These are phyloP conservation scores for Solanum etuberosum DNA, from an alignment of 257 asterid species.

Conservation along the genomic window DNA sequence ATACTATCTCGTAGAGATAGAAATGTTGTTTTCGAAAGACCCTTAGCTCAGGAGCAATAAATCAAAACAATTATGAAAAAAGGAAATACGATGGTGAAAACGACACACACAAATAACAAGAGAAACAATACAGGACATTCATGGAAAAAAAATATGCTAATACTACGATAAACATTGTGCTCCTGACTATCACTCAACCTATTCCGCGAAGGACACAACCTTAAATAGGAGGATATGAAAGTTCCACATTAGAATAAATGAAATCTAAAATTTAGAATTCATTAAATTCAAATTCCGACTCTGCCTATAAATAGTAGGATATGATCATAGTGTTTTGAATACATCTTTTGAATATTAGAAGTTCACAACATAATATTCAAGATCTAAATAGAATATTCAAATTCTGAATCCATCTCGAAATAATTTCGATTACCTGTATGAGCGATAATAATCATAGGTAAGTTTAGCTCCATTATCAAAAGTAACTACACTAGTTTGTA, in stretches of 20 bases:
- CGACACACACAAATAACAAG: not conserved
- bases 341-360: not conserved
- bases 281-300: not conserved
- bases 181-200: not conserved
- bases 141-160: not conserved
- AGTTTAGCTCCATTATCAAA: not conserved
- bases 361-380: not conserved
- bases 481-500: not conserved
- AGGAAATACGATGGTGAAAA: not conserved
- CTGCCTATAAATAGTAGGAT: accelerated
- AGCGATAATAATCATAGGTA: not conserved
- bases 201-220: accelerated
- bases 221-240: not conserved
- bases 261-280: accelerated
- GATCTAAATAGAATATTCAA: not conserved
- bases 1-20: not conserved
- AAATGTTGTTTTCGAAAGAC: accelerated
- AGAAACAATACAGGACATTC: not conserved
- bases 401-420: not conserved
- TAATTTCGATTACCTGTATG: not conserved
- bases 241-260: accelerated
- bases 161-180: not conserved
- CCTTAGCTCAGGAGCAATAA: not conserved
- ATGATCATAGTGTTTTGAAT: not conserved
- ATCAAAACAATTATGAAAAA: not conserved